Evolutionary conservation across 73 alveolate species (phyloP).

Genomic region (Breviolum minutum): DNA sequence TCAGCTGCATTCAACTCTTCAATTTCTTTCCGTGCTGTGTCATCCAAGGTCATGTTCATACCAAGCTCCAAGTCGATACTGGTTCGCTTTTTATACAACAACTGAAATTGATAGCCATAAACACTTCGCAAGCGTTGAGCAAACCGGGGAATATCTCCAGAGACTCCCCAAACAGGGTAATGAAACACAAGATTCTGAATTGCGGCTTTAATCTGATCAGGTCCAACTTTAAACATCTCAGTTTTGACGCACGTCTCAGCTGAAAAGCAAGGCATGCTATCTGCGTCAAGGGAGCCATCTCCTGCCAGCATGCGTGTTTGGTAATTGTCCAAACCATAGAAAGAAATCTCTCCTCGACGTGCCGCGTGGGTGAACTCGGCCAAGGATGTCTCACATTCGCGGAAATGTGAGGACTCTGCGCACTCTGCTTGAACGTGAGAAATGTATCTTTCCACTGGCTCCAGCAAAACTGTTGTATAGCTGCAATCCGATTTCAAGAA

Average conservation of each 20-base stretch:
- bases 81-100: neutral
- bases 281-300: constrained; percentile 10
- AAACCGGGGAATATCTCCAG: neutral
- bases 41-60: neutral
- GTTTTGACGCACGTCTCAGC: neutral
- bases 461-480: constrained; percentile 31
- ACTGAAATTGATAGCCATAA: neutral
- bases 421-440: constrained; percentile 13
- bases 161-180: constrained; percentile 15
- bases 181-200: constrained; percentile 29
- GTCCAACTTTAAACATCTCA: neutral
- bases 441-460: constrained; percentile 10
- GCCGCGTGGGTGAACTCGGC: neutral
- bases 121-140: constrained; percentile 28
- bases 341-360: neutral
- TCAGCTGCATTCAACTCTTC: constrained; percentile 44
- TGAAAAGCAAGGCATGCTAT: neutral
- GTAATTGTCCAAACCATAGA: constrained; percentile 20
- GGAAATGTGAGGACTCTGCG: neutral
- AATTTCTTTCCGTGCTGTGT: constrained; percentile 4
- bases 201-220: neutral
- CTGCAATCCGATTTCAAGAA: neutral
- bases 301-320: constrained; percentile 33
- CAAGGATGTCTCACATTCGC: constrained; percentile 17
- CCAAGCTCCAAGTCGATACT: neutral